Evolutionary conservation across 2,329 filamentous ascomycete species (phyloP).

Genomic region (Aspergillus aculeatinus): DNA sequence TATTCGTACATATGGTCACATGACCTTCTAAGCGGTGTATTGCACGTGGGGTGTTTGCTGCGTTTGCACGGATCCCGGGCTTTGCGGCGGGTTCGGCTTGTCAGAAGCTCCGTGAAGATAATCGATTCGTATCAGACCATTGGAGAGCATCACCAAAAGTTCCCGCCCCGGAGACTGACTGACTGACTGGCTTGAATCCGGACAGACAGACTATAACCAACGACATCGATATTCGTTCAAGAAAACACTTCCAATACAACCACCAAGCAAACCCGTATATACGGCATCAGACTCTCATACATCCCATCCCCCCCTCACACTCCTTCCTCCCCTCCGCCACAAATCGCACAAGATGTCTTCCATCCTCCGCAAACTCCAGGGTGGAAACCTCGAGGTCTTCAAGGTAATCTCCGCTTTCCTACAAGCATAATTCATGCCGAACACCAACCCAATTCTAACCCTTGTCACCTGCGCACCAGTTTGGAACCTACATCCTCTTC

Average conservation of each 20-base stretch:
- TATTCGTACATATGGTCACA: constrained; percentile 6
- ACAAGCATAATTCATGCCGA: neutral
- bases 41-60: constrained; percentile 21
- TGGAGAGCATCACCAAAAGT: constrained; percentile 1
- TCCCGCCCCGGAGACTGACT: constrained; percentile 6
- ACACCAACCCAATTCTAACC: neutral
- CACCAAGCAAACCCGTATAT: neutral
- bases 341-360: constrained; percentile 33
- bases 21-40: neutral
- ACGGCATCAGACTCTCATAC: neutral
- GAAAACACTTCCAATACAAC: neutral
- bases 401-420: constrained; percentile 60
- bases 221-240: no score
- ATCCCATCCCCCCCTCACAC: neutral
- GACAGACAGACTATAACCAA: neutral
- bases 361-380: constrained; percentile 62
- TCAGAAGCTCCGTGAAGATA: constrained; percentile 18
- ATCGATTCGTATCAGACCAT: constrained; percentile 12
- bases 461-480: constrained; percentile 54
- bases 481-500: constrained; percentile 98
- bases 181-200: constrained; percentile 7
- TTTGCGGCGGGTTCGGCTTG: constrained; percentile 3
- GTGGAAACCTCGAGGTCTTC: constrained; percentile 90
- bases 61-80: constrained; percentile 12
- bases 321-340: neutral